Evolutionary conservation across 2,329 filamentous ascomycete genomes (phyloP).

Genomic region (Ophiostoma ulmi): DNA sequence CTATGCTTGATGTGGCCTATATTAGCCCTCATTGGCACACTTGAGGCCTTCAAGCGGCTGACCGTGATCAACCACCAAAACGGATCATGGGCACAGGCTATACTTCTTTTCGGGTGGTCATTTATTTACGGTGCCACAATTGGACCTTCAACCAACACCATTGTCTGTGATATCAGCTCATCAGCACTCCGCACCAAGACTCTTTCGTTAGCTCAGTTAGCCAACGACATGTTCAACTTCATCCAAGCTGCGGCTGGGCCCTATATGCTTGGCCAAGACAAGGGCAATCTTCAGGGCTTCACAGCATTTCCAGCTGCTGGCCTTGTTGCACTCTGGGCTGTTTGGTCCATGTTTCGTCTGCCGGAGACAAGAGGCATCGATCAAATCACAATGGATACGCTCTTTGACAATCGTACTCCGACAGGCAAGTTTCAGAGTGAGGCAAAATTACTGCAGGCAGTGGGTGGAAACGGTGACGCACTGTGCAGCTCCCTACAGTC

Average conservation of each 20-base stretch:
- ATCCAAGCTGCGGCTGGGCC: conserved; percentile 27
- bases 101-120: conserved; percentile 43
- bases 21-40: conserved; percentile 42
- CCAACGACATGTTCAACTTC: conserved; percentile 27
- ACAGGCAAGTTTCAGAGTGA: conserved; percentile 20
- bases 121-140: conserved; percentile 27
- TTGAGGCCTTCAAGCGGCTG: conserved; percentile 38
- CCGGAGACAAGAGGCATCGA: conserved; percentile 27
- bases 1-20: conserved; percentile 35
- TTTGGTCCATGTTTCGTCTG: conserved; percentile 26
- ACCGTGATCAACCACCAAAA: conserved; percentile 29
- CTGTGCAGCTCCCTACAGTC: neutral
- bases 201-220: conserved; percentile 25
- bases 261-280: conserved; percentile 27
- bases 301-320: conserved; percentile 26
- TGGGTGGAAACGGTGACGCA: neutral
- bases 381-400: conserved; percentile 27
- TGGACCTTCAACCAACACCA: conserved; percentile 26
- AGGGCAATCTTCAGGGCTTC: conserved; percentile 26
- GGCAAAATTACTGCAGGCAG: conserved; percentile 6
- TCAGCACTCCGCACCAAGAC: conserved; percentile 28
- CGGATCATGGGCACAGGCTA: conserved; percentile 39
- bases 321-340: conserved; percentile 21
- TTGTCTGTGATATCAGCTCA: conserved; percentile 27
- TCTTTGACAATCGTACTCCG: conserved; percentile 24